A percentile compares a stretch with the other conserved stretches of the same genome.
These are phyloP conservation scores for Coemansia sp. DNA, from an alignment of 192 early-diverging fungal genomes.

Conservation along the genomic window DNA sequence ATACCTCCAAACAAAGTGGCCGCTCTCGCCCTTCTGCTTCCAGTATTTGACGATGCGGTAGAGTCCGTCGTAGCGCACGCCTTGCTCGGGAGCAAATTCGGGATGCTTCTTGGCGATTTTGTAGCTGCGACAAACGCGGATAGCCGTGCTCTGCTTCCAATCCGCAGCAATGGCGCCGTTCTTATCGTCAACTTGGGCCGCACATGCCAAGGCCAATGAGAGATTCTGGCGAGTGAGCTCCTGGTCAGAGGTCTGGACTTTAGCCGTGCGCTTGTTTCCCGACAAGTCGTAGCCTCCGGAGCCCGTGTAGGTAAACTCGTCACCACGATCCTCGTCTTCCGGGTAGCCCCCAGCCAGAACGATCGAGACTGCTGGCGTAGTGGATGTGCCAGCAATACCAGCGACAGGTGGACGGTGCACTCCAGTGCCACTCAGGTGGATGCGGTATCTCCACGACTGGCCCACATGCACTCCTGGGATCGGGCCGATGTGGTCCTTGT, in stretches of 20 bases:
- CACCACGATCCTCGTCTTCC: constrained; percentile 68
- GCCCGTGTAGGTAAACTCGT: constrained; percentile 71
- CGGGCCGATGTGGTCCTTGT: constrained; percentile 51
- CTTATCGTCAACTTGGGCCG: constrained; percentile 47
- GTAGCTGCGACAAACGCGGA: constrained; percentile 62
- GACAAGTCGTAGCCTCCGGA: constrained; percentile 64
- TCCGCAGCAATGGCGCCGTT: constrained; percentile 52
- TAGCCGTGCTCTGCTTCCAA: constrained; percentile 59
- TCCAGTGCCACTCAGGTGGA: constrained; percentile 53
- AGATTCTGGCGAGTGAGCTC: constrained; percentile 62
- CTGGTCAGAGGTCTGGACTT: constrained; percentile 61
- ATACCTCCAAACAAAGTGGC: constrained; percentile 65
- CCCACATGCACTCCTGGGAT: constrained; percentile 67
- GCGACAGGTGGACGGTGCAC: constrained; percentile 68
- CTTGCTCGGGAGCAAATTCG: constrained; percentile 57
- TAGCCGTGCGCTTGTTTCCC: constrained; percentile 60
- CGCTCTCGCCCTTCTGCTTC: constrained; percentile 54
- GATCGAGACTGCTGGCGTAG: constrained; percentile 61
- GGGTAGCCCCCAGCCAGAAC: constrained; percentile 67
- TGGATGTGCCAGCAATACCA: constrained; percentile 63
- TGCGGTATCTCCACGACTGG: constrained; percentile 59
- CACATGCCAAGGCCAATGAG: constrained; percentile 62
- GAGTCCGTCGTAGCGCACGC: constrained; percentile 68
- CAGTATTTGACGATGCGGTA: constrained; percentile 72
- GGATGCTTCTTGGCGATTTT: constrained; percentile 56